A percentile compares a stretch with the other conserved stretches of the same genome.
phyloP scores from a whole-genome alignment of 305 asterid genomes.

The Fraxinus sp. region DNA sequence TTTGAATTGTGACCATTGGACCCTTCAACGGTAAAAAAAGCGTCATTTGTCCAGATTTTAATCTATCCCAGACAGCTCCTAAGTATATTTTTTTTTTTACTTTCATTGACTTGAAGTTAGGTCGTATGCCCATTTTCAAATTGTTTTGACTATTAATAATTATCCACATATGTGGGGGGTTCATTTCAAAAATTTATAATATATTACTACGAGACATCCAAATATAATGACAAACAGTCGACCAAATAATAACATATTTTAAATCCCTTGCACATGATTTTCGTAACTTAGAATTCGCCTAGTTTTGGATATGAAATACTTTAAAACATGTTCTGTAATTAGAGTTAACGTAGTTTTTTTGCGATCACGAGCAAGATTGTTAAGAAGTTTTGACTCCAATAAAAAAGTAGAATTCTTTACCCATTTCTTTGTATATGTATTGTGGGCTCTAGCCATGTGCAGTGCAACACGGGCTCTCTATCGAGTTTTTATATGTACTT shows the following conservation, averaged over 20 bases:
- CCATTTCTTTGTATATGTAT: neutral
- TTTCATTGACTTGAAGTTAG: neutral
- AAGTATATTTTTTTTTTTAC: neutral
- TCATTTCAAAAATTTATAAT: neutral
- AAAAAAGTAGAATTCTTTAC: neutral
- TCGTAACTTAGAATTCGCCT: neutral
- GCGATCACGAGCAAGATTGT: neutral
- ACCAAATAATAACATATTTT: too few species aligned
- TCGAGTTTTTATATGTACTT: constrained; percentile 34
- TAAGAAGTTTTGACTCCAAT: neutral
- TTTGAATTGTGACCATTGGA: too few species aligned
- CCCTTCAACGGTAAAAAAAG: too few species aligned
- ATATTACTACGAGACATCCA: neutral
- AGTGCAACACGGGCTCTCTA: constrained; percentile 45
- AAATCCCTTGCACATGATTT: neutral
- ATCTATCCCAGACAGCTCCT: neutral
- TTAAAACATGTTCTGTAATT: neutral
- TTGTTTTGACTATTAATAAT: neutral
- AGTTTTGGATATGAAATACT: neutral
- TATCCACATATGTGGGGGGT: neutral
- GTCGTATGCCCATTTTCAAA: neutral
- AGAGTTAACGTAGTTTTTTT: neutral
- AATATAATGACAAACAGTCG: neutral
- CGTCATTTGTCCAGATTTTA: too few species aligned
- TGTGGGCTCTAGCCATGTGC: constrained; percentile 53